Base-by-base conservation (phyloP, 192 early-diverging fungal genomes). In the Coemansia sp. region DNA sequence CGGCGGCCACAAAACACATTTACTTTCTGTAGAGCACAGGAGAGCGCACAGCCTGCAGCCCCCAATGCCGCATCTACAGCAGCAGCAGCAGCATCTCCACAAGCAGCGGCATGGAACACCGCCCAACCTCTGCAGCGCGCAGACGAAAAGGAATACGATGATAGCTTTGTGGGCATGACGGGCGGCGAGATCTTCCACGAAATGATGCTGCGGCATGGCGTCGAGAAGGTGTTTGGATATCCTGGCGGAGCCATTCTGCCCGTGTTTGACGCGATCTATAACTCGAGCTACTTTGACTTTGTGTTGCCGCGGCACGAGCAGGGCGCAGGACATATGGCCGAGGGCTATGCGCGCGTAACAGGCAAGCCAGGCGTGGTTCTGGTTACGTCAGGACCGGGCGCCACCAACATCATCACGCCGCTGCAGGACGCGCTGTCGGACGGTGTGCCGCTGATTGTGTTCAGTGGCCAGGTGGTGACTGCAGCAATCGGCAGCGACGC, bases 121-220 rank as follows among this genome's bases (percentile, higher is more conserved):
- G 55, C 43, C 2, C 72, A 42, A 42, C 55, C 55, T 42, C 55
- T 57, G 53, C 50, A 21, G 20, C 53, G 64, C 45, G 44, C 54
- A 21, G 62, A 57, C 28, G 78, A 52, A 60, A 77, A 70, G 68
- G 70, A 53, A 57, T 83, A 80, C 63, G 91, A 94, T 69, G 76
- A 82, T 59, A 88, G 88, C 30, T 94, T 97, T 76, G 87, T 98
- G 6, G 96, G 96, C 28, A 88, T 93, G 85, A 91, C 93, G 20
- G 96, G 96, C 50, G 96, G 96, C 41, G 86, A 97, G 75, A 97
- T 98, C 70, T 96, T 98, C 67, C 96, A 98, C 81, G 92, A 97
- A 67, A 97, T 97, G 96, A 94, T 98, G 93, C 75, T 94, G 50
- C 81, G 92, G 38, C 92, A 96, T 46, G 83, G 82, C 48, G 96